Evolutionary conservation across 805 yeast species (phyloP).

Genomic region (Kodamaea fukazawae): DNA sequence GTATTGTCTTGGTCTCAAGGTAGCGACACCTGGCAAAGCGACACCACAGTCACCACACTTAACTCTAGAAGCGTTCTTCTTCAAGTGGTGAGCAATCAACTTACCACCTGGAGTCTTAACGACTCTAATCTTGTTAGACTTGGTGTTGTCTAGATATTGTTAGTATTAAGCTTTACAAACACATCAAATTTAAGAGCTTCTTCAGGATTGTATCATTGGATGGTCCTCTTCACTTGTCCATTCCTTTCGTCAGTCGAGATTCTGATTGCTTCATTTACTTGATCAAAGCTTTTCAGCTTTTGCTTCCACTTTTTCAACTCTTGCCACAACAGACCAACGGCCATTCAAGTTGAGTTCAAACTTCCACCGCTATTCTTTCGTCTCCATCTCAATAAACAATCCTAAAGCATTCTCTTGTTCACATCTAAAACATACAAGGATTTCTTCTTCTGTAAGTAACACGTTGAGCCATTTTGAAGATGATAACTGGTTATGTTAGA

Average conservation of each 20-base stretch:
- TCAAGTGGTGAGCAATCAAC: slow-evolving; percentile 95
- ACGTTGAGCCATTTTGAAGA: slow-evolving; percentile 92
- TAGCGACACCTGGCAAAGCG: slow-evolving; percentile 82
- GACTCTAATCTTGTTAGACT: slow-evolving; percentile 98
- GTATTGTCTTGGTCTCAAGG: slow-evolving; percentile 98
- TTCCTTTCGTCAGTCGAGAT: too few species aligned
- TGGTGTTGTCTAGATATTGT: slow-evolving; percentile 84
- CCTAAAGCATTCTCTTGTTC: neutral
- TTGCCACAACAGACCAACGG: too few species aligned
- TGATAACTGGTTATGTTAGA: slow-evolving; percentile 15
- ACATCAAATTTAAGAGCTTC: neutral
- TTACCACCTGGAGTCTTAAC: slow-evolving; percentile 99
- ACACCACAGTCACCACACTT: slow-evolving; percentile 87
- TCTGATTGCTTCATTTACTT: neutral
- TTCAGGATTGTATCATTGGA: neutral
- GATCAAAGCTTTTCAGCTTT: too few species aligned
- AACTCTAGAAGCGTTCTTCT: slow-evolving; percentile 85
- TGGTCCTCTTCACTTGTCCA: neutral
- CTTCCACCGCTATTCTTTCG: too few species aligned
- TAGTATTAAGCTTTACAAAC: slow-evolving; percentile 22
- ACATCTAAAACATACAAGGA: slow-evolving; percentile 56
- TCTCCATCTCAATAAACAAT: neutral
- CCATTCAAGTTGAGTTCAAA: too few species aligned
- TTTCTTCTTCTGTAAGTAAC: slow-evolving; percentile 99
- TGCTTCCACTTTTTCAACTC: too few species aligned